A percentile compares a stretch with the other conserved stretches of the same genome.
Conservation (phyloP, 2,329 filamentous ascomycete species). For the Daldinia sp. region DNA sequence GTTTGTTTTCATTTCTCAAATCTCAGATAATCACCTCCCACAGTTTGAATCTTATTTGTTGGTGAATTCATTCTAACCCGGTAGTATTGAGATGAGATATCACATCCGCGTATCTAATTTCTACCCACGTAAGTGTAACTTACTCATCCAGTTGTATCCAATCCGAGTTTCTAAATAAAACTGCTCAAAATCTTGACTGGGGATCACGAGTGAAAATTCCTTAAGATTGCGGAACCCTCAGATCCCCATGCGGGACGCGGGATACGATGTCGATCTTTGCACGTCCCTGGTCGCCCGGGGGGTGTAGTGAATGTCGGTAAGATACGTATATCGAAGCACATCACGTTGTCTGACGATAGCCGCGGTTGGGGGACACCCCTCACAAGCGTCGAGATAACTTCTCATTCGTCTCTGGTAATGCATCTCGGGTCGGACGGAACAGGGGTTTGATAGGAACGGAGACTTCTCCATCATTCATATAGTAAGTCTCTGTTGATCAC, state of each 20-base stretch:
- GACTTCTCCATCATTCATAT: conserved; percentile 1
- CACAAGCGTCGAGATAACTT: neutral
- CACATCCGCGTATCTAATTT: neutral
- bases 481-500: neutral
- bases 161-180: neutral
- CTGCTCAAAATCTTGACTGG: neutral
- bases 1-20: neutral
- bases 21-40: neutral
- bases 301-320: conserved; percentile 4
- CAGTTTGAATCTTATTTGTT: neutral
- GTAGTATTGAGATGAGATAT: neutral
- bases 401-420: conserved; percentile 3
- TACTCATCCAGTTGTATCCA: neutral
- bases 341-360: conserved; percentile 1
- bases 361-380: neutral
- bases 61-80: neutral
- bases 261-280: conserved; percentile 11
- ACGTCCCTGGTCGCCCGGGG: conserved; percentile 8
- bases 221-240: neutral
- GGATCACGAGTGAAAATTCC: neutral
- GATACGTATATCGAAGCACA: conserved; percentile 3
- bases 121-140: neutral
- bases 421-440: neutral
- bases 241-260: conserved; percentile 3
- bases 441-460: conserved; percentile 3